Evolutionary conservation across 2,329 filamentous ascomycete genomes (phyloP), one percentile per base, ranked within the genome.

Genomic region (Monosporascus sp.): DNA sequence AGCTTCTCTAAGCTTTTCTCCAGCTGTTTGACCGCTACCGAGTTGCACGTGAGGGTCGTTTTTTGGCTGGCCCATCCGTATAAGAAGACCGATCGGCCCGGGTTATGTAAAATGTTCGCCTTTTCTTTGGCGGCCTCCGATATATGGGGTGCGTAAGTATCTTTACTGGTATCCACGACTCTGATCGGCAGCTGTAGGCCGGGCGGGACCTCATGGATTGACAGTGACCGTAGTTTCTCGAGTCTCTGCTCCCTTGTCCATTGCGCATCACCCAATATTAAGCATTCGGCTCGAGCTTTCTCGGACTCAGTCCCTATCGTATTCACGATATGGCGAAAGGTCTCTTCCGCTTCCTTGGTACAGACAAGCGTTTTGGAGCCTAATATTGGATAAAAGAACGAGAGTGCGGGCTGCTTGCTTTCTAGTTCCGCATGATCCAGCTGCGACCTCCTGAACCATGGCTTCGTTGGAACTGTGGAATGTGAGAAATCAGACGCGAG

Each of bases 401-500:
- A 69, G 1, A 88, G 70, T 43, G 89, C 69, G 6, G 85, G 81
- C 50, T 84, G 77, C 40, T 79, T 72, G 37, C 74, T 73, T 66
- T 91, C 88, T 35, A 84, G 74, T 54, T 83, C 77, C 54, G 90
- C 81, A 63, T 90, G 86, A 15, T 79, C 76, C 49, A 79, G 72
- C 49, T 90, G 83, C 44, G 83, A 81, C 22, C 70, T 74, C 59
- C 86, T 84, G 60, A 72, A 72, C 64, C 72, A 72, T 2, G 70
- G 62, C 54, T 74, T 65, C 31, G 65, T 59, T 0, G 60, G 49
- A 5, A 76, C 68, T 7, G 59, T 54, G 5, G 63, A 62, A 64
- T 91, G 86, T 2, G 85, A 87, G 26, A 91, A 82, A 61, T 92
- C 88, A 0, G 87, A 90, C 1, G 87, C 80, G 2, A 91, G 73